A percentile compares a stretch with the other conserved stretches of the same genome.
phyloP scores from a whole-genome alignment of 495 filamentous ascomycete genomes.

The Hypoxylon perforatum region DNA sequence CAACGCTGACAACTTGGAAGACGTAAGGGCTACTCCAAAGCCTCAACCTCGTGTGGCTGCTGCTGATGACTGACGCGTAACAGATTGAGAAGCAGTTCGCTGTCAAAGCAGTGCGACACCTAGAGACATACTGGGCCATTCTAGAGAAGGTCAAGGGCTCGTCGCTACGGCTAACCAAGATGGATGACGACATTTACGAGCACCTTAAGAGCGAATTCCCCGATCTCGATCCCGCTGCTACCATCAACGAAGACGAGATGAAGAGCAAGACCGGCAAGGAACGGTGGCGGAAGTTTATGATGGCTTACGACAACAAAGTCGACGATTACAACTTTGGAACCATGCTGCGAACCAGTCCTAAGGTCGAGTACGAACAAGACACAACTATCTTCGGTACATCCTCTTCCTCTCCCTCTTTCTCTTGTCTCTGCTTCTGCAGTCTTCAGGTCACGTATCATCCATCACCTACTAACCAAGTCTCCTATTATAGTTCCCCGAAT shows the following conservation, averaged over 20 bases:
- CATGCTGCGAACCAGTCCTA: slow-evolving; percentile 81
- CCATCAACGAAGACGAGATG: slow-evolving; percentile 92
- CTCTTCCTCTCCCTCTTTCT: neutral
- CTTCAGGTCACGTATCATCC: neutral
- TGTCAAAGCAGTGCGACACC: slow-evolving; percentile 96
- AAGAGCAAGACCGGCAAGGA: slow-evolving; percentile 98
- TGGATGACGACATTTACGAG: slow-evolving; percentile 92
- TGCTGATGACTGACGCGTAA: neutral
- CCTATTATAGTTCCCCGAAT: slow-evolving; percentile 74
- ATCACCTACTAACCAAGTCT: slow-evolving; percentile 1
- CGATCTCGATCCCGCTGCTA: slow-evolving; percentile 83
- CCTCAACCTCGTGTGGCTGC: neutral
- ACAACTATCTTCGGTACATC: slow-evolving; percentile 87
- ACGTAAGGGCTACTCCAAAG: slow-evolving; percentile 45
- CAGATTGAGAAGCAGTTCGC: slow-evolving; percentile 99
- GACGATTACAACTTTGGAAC: slow-evolving; percentile 98
- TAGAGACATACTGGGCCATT: slow-evolving; percentile 96
- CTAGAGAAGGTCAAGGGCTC: slow-evolving; percentile 90
- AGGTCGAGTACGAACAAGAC: slow-evolving; percentile 85
- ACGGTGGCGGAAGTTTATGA: slow-evolving; percentile 94
- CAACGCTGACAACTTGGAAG: slow-evolving; percentile 61
- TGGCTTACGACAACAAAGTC: slow-evolving; percentile 89
- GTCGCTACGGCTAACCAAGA: slow-evolving; percentile 85
- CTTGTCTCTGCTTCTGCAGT: too few species aligned
- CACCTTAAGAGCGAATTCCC: slow-evolving; percentile 89